Percentiles rank a stretch among this genome's conserved stretches.
phyloP scores from a whole-genome alignment of 1,284 basidiomycete species.

The Pholiota adiposa region DNA sequence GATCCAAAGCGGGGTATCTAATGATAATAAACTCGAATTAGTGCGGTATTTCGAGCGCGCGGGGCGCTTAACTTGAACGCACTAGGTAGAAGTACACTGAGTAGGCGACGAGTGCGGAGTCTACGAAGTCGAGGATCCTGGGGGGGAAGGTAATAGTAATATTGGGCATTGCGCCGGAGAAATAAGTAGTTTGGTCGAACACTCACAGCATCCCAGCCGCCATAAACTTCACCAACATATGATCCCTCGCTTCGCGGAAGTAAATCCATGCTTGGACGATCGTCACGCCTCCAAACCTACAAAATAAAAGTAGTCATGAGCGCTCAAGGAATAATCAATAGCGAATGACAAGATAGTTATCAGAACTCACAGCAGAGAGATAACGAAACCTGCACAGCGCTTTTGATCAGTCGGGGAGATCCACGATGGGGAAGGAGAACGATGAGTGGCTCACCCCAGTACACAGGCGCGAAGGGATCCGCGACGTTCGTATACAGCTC shows the following conservation, averaged over 20 bases:
- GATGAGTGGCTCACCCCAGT: slow-evolving; percentile 1
- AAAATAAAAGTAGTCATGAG: not conserved
- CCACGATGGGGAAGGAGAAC: not conserved
- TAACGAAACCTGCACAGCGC: slow-evolving; percentile 2
- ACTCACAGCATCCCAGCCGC: slow-evolving; percentile 8
- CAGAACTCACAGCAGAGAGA: slow-evolving; percentile 5
- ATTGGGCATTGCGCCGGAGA: not conserved
- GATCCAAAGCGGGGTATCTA: slow-evolving; percentile 8
- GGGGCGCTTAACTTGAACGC: not conserved
- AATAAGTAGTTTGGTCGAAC: too few relatives aligned
- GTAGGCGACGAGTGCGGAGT: slow-evolving; percentile 7
- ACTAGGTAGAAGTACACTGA: slow-evolving; percentile 10
- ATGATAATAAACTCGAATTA: not conserved
- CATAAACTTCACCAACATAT: slow-evolving; percentile 5
- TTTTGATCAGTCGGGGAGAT: not conserved
- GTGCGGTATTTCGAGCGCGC: not conserved
- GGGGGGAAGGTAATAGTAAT: not conserved
- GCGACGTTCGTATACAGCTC: slow-evolving; percentile 5
- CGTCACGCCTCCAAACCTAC: slow-evolving; percentile 3
- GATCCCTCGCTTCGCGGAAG: slow-evolving; percentile 6
- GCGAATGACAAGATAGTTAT: not conserved
- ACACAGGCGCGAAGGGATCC: slow-evolving; percentile 7
- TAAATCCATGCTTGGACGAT: slow-evolving; percentile 7
- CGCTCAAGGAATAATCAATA: not conserved
- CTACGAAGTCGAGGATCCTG: slow-evolving; percentile 5